These are phyloP conservation scores for Termitomyces sp. DNA, from an alignment of 768 basidiomycete genomes.

Conservation along the genomic window DNA sequence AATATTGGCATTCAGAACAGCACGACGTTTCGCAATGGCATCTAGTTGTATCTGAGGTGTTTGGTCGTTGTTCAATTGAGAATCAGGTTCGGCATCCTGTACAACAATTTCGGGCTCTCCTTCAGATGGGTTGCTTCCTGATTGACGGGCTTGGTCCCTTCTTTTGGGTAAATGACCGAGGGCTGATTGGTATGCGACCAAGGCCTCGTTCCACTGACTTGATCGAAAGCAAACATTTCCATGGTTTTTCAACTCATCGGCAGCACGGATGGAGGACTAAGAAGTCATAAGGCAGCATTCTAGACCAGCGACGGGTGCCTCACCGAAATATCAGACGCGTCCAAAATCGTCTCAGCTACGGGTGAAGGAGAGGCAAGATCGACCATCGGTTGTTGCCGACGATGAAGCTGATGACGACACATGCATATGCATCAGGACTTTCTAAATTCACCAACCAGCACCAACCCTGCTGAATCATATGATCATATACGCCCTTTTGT, in stretches of 20 bases:
- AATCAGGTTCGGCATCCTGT: constrained; percentile 19
- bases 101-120: constrained; percentile 12
- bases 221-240: constrained; percentile 75
- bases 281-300: constrained; percentile 5
- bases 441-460: too few species aligned
- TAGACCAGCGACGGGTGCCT: not conserved
- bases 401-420: constrained; percentile 6
- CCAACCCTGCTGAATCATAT: too few species aligned
- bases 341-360: not conserved
- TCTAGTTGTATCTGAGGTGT: constrained; percentile 12
- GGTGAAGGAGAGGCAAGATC: constrained; percentile 9
- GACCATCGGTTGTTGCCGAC: constrained; percentile 14
- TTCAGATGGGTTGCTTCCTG: constrained; percentile 11
- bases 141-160: constrained; percentile 5
- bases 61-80: constrained; percentile 17
- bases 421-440: too few species aligned
- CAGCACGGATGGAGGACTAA: constrained; percentile 45
- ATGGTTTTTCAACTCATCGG: constrained; percentile 63
- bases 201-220: constrained; percentile 64
- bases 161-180: constrained; percentile 52
- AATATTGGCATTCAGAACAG: constrained; percentile 83
- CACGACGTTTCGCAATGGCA: constrained; percentile 56
- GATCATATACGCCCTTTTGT: too few species aligned
- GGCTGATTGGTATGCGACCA: constrained; percentile 65
- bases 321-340: constrained; percentile 4